Percentiles rank a stretch among this genome's conserved stretches.
These are phyloP conservation scores for Penicillium olsonii DNA, from an alignment of 2,329 filamentous ascomycete species.

Conservation along the genomic window DNA sequence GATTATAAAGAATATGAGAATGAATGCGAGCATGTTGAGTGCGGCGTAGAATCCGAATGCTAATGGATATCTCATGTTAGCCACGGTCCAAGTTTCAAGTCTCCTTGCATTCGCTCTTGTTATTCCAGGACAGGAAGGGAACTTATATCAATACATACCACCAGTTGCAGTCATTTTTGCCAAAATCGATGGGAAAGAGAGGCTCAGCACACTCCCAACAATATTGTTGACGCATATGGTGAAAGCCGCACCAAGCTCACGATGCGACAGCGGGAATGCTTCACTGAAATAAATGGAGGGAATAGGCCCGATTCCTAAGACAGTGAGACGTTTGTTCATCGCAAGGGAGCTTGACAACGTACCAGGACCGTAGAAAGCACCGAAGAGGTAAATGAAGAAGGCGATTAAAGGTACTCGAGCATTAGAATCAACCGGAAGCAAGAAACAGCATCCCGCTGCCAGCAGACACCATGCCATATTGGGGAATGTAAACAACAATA, in stretches of 20 bases:
- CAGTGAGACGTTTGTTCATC: constrained; percentile 16
- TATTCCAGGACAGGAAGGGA: too few relatives aligned
- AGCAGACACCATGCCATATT: constrained; percentile 53
- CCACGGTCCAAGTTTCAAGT: too few relatives aligned
- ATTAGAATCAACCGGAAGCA: constrained; percentile 44
- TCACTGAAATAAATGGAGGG: constrained; percentile 55
- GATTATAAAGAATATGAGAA: constrained; percentile 46
- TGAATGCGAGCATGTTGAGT: constrained; percentile 50
- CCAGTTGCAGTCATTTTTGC: constrained; percentile 18
- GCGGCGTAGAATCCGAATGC: constrained; percentile 50
- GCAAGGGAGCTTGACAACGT: constrained; percentile 13
- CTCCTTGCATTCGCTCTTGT: too few relatives aligned
- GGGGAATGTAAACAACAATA: constrained; percentile 53
- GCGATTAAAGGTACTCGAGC: constrained; percentile 54
- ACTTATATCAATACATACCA: background rate
- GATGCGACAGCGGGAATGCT: constrained; percentile 51
- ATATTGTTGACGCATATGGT: constrained; percentile 52
- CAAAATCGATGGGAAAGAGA: constrained; percentile 38
- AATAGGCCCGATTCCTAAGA: constrained; percentile 44
- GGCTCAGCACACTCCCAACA: constrained; percentile 50
- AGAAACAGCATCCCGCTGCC: constrained; percentile 54
- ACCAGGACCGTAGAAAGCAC: constrained; percentile 53
- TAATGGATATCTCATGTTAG: constrained; percentile 9
- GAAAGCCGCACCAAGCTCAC: constrained; percentile 53
- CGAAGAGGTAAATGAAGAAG: constrained; percentile 48